A percentile compares a stretch with the other conserved stretches of the same genome.
Evolutionary conservation across 2,329 filamentous ascomycete genomes (phyloP).

Genomic region (Aureobasidium namibiae): DNA sequence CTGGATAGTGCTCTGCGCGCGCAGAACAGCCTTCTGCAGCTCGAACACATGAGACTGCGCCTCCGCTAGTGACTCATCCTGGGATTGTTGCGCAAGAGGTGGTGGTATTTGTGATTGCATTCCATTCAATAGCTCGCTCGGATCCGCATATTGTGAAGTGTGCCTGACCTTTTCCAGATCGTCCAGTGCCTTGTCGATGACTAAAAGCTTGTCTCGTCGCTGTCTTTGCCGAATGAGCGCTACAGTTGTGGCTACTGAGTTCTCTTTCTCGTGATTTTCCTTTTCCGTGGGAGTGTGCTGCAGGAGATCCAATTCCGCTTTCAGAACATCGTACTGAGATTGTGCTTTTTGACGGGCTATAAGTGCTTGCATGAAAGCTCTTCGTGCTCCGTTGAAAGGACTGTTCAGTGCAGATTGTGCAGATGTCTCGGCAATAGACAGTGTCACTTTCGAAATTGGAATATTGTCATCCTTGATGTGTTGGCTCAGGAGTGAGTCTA

Average conservation of each 20-base stretch:
- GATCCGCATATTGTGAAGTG: not conserved
- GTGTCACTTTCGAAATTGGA: not conserved
- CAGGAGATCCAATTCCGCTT: not conserved
- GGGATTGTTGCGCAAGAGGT: not conserved
- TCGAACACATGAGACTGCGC: not conserved
- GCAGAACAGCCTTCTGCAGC: conserved; percentile 15
- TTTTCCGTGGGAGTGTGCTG: not conserved
- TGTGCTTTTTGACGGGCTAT: conserved; percentile 10
- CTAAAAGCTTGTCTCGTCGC: not conserved
- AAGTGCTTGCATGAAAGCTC: conserved; percentile 1
- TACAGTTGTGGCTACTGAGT: not conserved
- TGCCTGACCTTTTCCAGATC: conserved; percentile 7
- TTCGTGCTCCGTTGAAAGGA: conserved; percentile 3
- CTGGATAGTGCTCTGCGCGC: not conserved
- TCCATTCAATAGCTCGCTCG: not conserved
- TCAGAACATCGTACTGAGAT: not conserved
- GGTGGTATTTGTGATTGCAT: not conserved
- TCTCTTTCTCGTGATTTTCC: not conserved
- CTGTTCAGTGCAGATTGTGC: not conserved
- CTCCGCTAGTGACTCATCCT: not conserved
- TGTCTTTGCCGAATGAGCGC: conserved; percentile 4
- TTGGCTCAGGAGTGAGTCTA: not conserved
- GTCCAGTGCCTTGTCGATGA: not conserved
- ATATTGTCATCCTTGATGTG: not conserved
- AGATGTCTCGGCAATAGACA: not conserved